Evolutionary conservation across 306 rosid genomes (phyloP), one percentile per base, ranked within the genome.

Genomic region (Hippophae tibetana): DNA sequence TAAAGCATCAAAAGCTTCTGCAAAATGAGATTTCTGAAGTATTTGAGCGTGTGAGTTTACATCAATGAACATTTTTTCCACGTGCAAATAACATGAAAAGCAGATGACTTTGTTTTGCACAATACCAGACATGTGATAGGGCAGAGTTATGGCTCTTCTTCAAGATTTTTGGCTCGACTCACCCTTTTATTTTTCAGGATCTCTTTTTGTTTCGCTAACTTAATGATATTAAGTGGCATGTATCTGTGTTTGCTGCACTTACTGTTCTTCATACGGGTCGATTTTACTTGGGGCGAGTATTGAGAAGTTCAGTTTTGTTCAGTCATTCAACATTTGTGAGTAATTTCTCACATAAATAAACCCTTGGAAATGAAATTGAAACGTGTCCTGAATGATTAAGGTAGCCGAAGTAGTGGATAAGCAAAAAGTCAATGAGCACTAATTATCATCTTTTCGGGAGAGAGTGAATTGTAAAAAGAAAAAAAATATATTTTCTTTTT

Each of bases 51-150:
- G 78, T 69, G 62, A 74, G 57, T 70, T 76, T 73, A 60, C 79
- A 52, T 66, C 56, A 68, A 63, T 61, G 65, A 62, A 62, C 51
- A 68, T 82, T 70, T 74, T 64, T 64, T 77, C 72, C 66, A 65
- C 63, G 55, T 68, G 76, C 72, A 71, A 76, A 78, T 78, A 18
- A 76, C 81, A 51, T 62, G 74, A 80, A 71, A 65, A 80, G 80
- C 79, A 74, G 74, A 56, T 74, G 68, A 26, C 67, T 79, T 79
- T 78, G 77, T 64, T 74, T 71, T 82, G 78, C 72, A 89, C 86
- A 89, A 89, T 72, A 66, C 79, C 76, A 60, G 68, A 75, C 90
- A 64, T 58, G 70, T 60, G 56, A 68, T 67, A 75, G 72, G 67
- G 70, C 64, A 78, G 80, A 67, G 65, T 71, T 56, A 57, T 71